Conservation (phyloP, 129 eudicot genomes). For the Deinandra increscens region DNA sequence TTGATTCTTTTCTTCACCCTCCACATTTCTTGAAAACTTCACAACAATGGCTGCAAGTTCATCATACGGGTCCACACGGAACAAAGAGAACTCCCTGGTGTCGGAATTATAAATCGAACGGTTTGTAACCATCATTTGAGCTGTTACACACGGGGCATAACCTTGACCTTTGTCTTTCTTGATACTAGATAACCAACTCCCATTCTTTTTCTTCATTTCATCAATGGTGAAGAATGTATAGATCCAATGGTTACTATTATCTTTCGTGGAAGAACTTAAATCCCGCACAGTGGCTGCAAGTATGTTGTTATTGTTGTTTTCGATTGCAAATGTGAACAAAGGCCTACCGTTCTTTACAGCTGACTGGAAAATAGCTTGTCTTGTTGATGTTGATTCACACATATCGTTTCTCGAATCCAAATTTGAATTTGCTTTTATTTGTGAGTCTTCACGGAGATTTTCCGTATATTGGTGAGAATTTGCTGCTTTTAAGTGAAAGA, state of each 20-base stretch:
- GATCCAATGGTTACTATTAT: constrained; percentile 45
- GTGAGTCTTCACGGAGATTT: constrained; percentile 20
- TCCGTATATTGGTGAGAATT: constrained; percentile 26
- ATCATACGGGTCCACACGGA: constrained; percentile 43
- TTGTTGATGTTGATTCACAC: constrained; percentile 12
- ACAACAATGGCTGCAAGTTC: constrained; percentile 76
- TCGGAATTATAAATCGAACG: constrained; percentile 18
- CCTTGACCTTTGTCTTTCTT: constrained; percentile 45
- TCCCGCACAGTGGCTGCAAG: constrained; percentile 45
- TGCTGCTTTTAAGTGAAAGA: constrained; percentile 43
- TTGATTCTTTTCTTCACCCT: constrained; percentile 14
- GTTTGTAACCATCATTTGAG: constrained; percentile 76
- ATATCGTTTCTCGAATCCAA: constrained; percentile 25
- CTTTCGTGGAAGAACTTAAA: constrained; percentile 44
- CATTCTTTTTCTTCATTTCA: constrained; percentile 68
- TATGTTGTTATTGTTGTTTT: constrained; percentile 18
- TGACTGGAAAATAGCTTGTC: constrained; percentile 31
- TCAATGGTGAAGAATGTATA: constrained; percentile 69
- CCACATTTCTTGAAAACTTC: constrained; percentile 42
- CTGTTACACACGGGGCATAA: constrained; percentile 55
- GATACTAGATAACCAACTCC: constrained; percentile 53
- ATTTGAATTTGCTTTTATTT: constrained; percentile 18
- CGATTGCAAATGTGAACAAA: constrained; percentile 36
- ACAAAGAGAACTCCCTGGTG: constrained; percentile 61
- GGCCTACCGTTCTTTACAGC: constrained; percentile 31